Percentiles rank a stretch among this genome's conserved stretches.
These are phyloP conservation scores for Fusarium succisae DNA, from an alignment of 2,329 filamentous ascomycete genomes.

Conservation along the genomic window DNA sequence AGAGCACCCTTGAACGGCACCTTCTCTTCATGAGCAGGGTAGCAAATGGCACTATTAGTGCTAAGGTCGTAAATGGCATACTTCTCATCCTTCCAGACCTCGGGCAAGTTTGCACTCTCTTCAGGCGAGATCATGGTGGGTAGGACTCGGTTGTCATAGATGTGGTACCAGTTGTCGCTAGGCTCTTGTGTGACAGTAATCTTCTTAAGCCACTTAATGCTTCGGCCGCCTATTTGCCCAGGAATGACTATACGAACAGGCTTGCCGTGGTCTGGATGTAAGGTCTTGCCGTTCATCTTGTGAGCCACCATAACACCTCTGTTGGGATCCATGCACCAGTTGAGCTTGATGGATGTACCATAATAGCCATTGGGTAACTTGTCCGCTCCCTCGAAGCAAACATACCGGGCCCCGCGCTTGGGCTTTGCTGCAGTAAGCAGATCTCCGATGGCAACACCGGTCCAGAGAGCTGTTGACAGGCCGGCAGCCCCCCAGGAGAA, in stretches of 20 bases:
- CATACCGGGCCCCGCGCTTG: constrained; percentile 75
- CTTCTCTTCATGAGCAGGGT: constrained; percentile 80
- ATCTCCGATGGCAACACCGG: constrained; percentile 79
- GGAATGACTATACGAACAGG: constrained; percentile 86
- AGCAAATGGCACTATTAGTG: constrained; percentile 83
- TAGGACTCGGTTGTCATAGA: constrained; percentile 90
- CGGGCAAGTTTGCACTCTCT: constrained; percentile 75
- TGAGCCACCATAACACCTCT: constrained; percentile 87
- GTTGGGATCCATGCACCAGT: constrained; percentile 87
- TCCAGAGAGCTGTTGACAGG: constrained; percentile 87
- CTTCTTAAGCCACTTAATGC: constrained; percentile 90
- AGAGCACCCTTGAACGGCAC: constrained; percentile 60
- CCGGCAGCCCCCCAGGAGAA: constrained; percentile 95
- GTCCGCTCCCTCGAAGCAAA: constrained; percentile 93
- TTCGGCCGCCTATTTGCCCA: constrained; percentile 90
- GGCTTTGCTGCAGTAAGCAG: constrained; percentile 75
- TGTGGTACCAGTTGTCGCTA: constrained; percentile 95
- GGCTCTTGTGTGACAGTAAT: constrained; percentile 81
- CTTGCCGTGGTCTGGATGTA: constrained; percentile 86
- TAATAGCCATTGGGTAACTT: constrained; percentile 89
- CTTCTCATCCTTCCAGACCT: constrained; percentile 87
- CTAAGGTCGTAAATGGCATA: constrained; percentile 95
- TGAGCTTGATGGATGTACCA: constrained; percentile 86
- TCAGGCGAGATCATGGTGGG: constrained; percentile 89
- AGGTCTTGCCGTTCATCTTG: constrained; percentile 86